Base-by-base conservation (phyloP, 805 yeast genomes). In the Yamadazyma sp. region DNA sequence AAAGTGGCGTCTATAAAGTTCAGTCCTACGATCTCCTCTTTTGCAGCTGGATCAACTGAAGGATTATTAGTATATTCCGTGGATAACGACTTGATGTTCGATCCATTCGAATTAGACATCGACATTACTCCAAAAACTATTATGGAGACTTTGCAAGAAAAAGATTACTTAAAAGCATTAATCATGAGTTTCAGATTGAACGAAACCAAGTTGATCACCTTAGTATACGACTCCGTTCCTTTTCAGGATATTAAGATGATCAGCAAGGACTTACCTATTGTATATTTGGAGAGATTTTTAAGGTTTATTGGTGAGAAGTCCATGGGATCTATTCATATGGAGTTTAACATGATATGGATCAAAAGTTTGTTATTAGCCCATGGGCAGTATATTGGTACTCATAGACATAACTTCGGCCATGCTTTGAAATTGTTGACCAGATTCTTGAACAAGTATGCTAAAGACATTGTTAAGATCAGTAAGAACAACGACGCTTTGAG, bases 41-140 rank as follows among this genome's bases (percentile, higher is more conserved):
- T 93, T 70, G 93, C 95, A 1, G 95, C 95, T 28, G 93, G 96
- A 0, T 82, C 96, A 0, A 93, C 99, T 0, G 98, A 91, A 59
- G 99, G 99, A 6, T 66, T 93, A 31, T 67, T 89, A 40, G 69
- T 93, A 1, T 93, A 77, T 57, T 82, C 95, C 1, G 76, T 89
- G 26, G 95, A 91, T 59, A 81, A 80, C 34, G 66, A 77, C 8
- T 62, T 82, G 34, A 65, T 81, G 19, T 93, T 93, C 56, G 99
- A 93, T 67, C 99, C 99, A 22, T 87, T 87, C 57, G 98, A 93
- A 59, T 72, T 93, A 55, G 98, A 91, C 56, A 70, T 89, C 32
- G 98, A 93, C 51, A 79, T 91, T 19, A 93, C 99, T 0, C 95
- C 96, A 1, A 84, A 78, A 31, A 67, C 84, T 4, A 82, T 89